These are phyloP conservation scores for Ajuga chamaepitys DNA, from an alignment of 257 asterid genomes.

Conservation along the genomic window DNA sequence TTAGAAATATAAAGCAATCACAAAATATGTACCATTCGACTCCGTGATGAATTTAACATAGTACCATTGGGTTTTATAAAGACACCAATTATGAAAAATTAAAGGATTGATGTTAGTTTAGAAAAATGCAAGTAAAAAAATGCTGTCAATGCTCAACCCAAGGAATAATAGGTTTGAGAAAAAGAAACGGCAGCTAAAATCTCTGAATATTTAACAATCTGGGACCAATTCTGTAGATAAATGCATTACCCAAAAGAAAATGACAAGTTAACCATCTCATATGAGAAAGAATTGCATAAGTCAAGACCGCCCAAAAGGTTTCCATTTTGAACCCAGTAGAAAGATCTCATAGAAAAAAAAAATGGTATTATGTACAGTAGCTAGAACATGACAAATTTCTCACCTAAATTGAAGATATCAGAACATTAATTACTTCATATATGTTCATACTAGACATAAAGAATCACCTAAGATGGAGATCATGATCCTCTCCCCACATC, in stretches of 20 bases:
- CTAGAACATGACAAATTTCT: constrained; percentile 12
- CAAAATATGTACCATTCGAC: background rate
- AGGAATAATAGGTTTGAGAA: background rate
- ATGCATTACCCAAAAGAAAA: background rate
- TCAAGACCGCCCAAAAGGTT: background rate
- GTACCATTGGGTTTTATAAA: background rate
- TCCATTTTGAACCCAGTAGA: background rate
- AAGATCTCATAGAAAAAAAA: background rate
- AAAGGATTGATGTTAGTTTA: background rate
- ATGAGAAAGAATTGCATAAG: constrained; percentile 5
- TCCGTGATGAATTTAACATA: constrained; percentile 2
- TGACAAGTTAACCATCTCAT: background rate
- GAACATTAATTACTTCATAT: constrained; percentile 7
- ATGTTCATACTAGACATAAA: constrained; percentile 18
- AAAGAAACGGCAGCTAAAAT: background rate
- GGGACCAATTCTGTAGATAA: background rate
- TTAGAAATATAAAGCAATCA: background rate
- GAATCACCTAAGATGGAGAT: constrained; percentile 76
- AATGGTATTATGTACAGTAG: background rate
- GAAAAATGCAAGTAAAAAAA: background rate
- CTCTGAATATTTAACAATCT: background rate
- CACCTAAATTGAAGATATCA: constrained; percentile 8
- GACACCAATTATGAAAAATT: background rate
- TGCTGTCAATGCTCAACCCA: background rate
- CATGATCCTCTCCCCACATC: constrained; percentile 84